Base-by-base conservation (phyloP, 768 basidiomycete species). In the Phanerodontia chrysosporium region DNA sequence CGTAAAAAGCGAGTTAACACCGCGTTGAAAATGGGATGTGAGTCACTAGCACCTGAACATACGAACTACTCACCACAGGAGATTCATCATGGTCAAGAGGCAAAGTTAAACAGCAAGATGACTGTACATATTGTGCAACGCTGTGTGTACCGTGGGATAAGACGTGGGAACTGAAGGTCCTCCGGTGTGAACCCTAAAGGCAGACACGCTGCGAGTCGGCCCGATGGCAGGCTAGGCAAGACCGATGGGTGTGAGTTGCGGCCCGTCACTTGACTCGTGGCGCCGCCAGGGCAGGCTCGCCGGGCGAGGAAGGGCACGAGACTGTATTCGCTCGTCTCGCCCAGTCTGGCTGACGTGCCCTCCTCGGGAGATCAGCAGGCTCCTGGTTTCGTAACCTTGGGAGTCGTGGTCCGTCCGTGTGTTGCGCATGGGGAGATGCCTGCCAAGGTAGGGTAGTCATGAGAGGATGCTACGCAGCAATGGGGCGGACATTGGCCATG, bases 301-400 rank as follows among this genome's bases (percentile, higher is more conserved):
- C 32, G 39, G 18, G 18, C 9, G 18, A 12, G 39, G 39, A 42
- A 42, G 39, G 4, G 39, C 39, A 42, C 4, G 39, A 8, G 39
- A 42, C 39, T 18, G 6, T 4, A 4, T 42, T 4, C 4, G 8
- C 16, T 42, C 39, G 16, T 42, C 39, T 42, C 39, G 39, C 39
- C 39, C 39, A 4, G 39, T 18, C 39, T 42, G 39, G 39, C 39
- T 42, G 39, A 10, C 39, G 9, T 35, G 32, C 13, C 18, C 39
- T 42, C 39, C 39, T 42, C 39, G 39, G 18, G 18, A 4, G 52
- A 53, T 53, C 52, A 53, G 52, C 52, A 53, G 52, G 32, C 49
- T 30, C 8, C 52, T 22, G 36, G 12, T 53, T 39, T 39, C 35
- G 52, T 53, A 36, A 42, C 22, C n/a, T 12, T 36, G 52, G 24